Evolutionary conservation across 192 early-diverging fungal genomes (phyloP), one percentile per base, ranked within the genome.

Genomic region (Chytriomyces confervae): DNA sequence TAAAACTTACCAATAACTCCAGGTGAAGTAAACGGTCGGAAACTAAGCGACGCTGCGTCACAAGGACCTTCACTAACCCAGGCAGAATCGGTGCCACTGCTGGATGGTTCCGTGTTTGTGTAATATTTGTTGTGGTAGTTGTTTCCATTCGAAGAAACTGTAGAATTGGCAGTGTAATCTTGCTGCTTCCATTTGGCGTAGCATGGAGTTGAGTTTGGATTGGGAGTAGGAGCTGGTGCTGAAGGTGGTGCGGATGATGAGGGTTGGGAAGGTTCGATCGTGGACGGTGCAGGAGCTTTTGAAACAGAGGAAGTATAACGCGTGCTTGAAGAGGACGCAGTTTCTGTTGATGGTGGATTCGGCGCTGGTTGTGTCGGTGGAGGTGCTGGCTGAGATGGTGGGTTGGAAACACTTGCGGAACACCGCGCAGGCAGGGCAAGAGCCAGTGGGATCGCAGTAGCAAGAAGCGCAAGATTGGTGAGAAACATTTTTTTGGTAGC

Each of bases 401-500:
- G 13, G 16, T 57, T 57, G 13, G 53, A 20, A 57, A 13, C 53
- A 20, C 16, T n/a, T 57, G 53, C 13, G 2, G 53, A 20, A n/a
- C 13, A 57, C 53, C 16, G 53, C 53, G 13, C 53, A 5, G 53
- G 53, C 16, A 20, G 36, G 36, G 36, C 36, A 36, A 36, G 36
- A 4, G 36, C 36, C 36, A 36, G 36, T 36, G 36, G 36, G 36
- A 36, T 36, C 36, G 36, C 36, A 36, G 36, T 36, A 36, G 36
- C 36, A 36, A 36, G 36, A 36, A 36, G 36, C 36, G 36, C 36
- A 36, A 36, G 36, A 36, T 36, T 36, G 36, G 36, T 36, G 4
- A 36, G 36, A 36, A 36, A 36, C 84, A 85, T 82, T 46, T 83
- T 88, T 46, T 88, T 88, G 44, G 86, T 86, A 44, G 46, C 44